These are phyloP conservation scores for Cladobotryum protrusum DNA, from an alignment of 2,329 filamentous ascomycete species.

Conservation along the genomic window DNA sequence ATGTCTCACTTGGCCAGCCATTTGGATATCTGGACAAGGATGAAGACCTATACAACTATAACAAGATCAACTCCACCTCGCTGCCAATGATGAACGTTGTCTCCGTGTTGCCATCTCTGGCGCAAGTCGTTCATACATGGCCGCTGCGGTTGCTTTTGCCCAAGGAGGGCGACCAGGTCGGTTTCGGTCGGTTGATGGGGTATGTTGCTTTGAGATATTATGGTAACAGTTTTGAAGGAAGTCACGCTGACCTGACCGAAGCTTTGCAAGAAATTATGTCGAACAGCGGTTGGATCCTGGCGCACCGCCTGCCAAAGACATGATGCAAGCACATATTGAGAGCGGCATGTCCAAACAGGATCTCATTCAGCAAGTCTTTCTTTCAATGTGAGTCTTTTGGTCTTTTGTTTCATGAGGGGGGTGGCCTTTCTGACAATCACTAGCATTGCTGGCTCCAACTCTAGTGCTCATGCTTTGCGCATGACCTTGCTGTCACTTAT, in stretches of 20 bases:
- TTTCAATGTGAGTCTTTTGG: conserved; percentile 7
- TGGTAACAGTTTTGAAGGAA: too few relatives aligned
- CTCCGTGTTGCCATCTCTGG: conserved; percentile 31
- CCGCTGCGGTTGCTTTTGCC: conserved; percentile 31
- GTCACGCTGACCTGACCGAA: background rate
- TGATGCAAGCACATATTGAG: conserved; percentile 14
- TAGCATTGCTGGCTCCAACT: conserved; percentile 55
- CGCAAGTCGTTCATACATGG: conserved; percentile 30
- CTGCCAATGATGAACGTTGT: conserved; percentile 32
- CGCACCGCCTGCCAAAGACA: conserved; percentile 13
- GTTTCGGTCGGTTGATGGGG: conserved; percentile 35
- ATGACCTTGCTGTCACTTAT: conserved; percentile 46
- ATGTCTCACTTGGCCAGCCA: conserved; percentile 44
- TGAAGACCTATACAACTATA: conserved; percentile 40
- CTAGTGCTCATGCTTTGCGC: conserved; percentile 49
- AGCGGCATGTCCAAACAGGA: conserved; percentile 20
- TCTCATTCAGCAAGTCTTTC: conserved; percentile 11
- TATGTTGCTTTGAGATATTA: conserved; percentile 16
- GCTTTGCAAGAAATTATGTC: conserved; percentile 18
- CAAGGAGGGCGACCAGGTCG: conserved; percentile 30
- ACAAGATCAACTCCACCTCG: conserved; percentile 37
- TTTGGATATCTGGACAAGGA: conserved; percentile 47
- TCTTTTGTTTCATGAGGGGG: background rate
- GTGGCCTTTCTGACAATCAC: background rate
- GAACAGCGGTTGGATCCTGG: conserved; percentile 16